Base-by-base conservation (phyloP, 768 basidiomycete genomes). In the Galerina sulciceps region DNA sequence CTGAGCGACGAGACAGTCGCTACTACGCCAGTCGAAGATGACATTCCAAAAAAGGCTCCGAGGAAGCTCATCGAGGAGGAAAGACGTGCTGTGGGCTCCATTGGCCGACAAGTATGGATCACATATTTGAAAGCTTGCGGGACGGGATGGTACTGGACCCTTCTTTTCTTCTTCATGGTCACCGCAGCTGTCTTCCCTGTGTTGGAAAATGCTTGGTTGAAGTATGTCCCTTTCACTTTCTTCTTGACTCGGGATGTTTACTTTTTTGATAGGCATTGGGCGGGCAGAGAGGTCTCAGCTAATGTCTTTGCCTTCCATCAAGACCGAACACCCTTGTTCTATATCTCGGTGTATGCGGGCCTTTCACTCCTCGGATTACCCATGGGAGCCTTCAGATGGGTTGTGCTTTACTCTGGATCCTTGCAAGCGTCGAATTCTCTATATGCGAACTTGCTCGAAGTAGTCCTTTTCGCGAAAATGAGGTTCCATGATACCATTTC, bases 391-490 rank as follows among this genome's bases (percentile, higher is more conserved):
- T 51, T 82, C 53, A 79, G 88, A 20, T 91, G 84, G 79, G 84
- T 91, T 53, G 77, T 93, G 3, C 83, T 94, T 15, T 96, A 95
- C 71, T 76, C 73, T 18, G 94, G 94, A 13, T 90, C 90, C n/a
- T 88, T 96, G 59, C 48, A 51, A 15, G 59, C 59, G 20, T 61
- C 59, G 26, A 43, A 38, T 20, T 17, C 37, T 20, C 45, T 61
- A 20, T 61, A 61, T 26, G 37, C 55, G 23, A 34, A 42, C 13
- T 37, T 61, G 18, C 31, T 61, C 41, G 59, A 61, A 31, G 55
- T 50, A 1, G 43, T 57, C 11, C 38, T 61, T 23, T 61, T 61
- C 26, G 59, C 59, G 1, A 40, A 56, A 15, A 52, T 61, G 14
- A 56, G 59, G 31, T 61, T 61, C n/a, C 59, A 61, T 36, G 59